phyloP scores from a whole-genome alignment of 768 basidiomycete genomes.

The Tulasnella sp. region DNA sequence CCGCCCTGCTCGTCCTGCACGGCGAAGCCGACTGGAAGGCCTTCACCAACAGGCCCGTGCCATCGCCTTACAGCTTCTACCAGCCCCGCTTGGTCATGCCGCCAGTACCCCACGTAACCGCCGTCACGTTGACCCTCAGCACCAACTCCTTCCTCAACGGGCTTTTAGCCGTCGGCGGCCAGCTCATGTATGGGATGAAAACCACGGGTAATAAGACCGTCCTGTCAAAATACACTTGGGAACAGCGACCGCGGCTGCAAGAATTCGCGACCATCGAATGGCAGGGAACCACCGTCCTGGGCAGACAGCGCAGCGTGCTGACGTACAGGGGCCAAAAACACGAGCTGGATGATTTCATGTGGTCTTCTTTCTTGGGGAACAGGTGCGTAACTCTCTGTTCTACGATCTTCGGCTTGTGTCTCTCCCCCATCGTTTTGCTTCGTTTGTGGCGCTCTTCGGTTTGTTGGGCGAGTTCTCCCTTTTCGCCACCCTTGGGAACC shows the following conservation, averaged over 20 bases:
- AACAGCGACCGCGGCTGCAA: conserved; percentile 22
- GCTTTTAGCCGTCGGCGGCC: conserved; percentile 30
- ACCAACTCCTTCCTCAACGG: conserved; percentile 30
- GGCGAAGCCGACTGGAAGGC: conserved; percentile 32
- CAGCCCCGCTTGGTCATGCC: conserved; percentile 26
- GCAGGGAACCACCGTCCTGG: conserved; percentile 16
- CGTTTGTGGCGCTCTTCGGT: conserved; percentile 14
- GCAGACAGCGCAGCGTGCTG: conserved; percentile 12
- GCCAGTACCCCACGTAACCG: conserved; percentile 24
- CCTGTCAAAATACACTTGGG: conserved; percentile 33
- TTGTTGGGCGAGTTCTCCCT: neutral
- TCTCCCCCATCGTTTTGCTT: neutral
- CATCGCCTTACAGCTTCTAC: conserved; percentile 26
- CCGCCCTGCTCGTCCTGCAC: conserved; percentile 32
- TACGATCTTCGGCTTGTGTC: neutral
- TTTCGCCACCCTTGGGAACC: neutral
- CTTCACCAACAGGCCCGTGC: conserved; percentile 6
- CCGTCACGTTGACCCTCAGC: conserved; percentile 29
- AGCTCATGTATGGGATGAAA: conserved; percentile 31
- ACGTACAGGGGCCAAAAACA: conserved; percentile 28
- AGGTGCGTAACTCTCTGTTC: neutral
- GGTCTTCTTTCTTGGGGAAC: conserved; percentile 29
- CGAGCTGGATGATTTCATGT: conserved; percentile 25
- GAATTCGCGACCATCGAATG: conserved; percentile 33
- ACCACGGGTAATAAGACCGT: conserved; percentile 29